Percentiles rank a stretch among this genome's conserved stretches.
Evolutionary conservation across 1,284 basidiomycete species (phyloP).

Genomic region (Microbotryum violaceum): DNA sequence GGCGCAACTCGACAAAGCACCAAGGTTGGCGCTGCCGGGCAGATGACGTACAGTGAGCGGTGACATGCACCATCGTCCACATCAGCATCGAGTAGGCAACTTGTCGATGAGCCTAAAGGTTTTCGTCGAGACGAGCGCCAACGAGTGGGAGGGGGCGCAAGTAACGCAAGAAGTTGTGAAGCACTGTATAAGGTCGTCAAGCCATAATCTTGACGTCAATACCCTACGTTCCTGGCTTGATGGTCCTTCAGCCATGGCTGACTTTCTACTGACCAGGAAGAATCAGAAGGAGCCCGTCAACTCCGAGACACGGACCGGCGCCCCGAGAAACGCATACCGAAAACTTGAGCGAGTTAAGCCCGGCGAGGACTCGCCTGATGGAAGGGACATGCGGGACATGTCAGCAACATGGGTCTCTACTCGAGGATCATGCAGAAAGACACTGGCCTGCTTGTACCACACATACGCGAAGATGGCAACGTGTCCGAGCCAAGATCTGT

Average conservation of each 20-base stretch:
- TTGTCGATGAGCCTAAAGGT: conserved; percentile 78
- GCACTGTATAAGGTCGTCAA: conserved; percentile 43
- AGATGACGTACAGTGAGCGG: conserved; percentile 55
- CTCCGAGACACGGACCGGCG: conserved; percentile 74
- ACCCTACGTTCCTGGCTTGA: too few relatives aligned
- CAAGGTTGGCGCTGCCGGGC: neutral
- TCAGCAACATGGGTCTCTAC: neutral
- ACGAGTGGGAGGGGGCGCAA: conserved; percentile 51
- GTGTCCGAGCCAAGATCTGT: conserved; percentile 33
- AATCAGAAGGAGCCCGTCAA: conserved; percentile 71
- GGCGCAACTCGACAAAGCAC: neutral
- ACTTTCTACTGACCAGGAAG: conserved; percentile 50
- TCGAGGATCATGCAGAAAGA: neutral
- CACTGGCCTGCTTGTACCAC: conserved; percentile 30
- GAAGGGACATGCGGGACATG: neutral
- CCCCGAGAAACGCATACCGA: conserved; percentile 81
- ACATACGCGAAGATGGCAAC: conserved; percentile 29
- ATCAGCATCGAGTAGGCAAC: conserved; percentile 83
- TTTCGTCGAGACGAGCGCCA: conserved; percentile 66
- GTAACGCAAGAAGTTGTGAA: conserved; percentile 71
- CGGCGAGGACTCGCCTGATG: conserved; percentile 46
- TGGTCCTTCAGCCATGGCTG: neutral
- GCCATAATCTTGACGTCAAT: too few relatives aligned
- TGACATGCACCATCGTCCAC: conserved; percentile 63
- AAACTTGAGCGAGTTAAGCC: conserved; percentile 64